Conservation (phyloP, 2,329 filamentous ascomycete genomes). For the Diaporthe vexans region DNA sequence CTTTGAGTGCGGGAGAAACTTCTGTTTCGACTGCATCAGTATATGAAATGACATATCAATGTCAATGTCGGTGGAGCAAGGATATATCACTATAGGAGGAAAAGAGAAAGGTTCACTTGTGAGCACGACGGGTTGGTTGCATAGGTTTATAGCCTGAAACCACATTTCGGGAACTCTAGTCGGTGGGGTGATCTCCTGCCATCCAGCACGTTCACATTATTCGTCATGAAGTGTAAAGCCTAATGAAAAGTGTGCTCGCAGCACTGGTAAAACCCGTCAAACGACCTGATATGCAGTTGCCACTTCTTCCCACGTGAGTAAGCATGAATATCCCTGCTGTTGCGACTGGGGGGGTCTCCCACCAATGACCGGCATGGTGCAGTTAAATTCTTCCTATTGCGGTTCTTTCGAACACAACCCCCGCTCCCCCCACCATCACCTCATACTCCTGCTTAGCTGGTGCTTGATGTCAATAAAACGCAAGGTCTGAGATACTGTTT, state of each 20-base stretch:
- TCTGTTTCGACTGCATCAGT: slow-evolving; percentile 70
- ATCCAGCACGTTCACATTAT: slow-evolving; percentile 24
- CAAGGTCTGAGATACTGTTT: background rate
- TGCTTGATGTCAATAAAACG: background rate
- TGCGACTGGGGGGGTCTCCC: slow-evolving; percentile 1
- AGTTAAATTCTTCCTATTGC: background rate
- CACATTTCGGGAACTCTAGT: background rate
- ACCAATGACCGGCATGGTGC: slow-evolving; percentile 5
- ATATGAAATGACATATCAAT: background rate
- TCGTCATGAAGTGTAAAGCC: slow-evolving; percentile 30
- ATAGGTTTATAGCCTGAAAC: background rate
- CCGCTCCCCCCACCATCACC: background rate
- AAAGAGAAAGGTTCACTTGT: background rate
- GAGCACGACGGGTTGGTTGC: background rate
- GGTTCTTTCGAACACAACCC: background rate
- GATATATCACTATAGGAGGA: slow-evolving; percentile 1
- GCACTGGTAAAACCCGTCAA: slow-evolving; percentile 16
- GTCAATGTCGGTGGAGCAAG: background rate
- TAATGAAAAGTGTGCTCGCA: slow-evolving; percentile 35
- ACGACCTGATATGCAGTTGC: slow-evolving; percentile 27
- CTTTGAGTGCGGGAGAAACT: slow-evolving; percentile 68
- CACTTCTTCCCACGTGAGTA: background rate
- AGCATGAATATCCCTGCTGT: slow-evolving; percentile 13
- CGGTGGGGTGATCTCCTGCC: slow-evolving; percentile 43
- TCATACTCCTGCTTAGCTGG: background rate